Evolutionary conservation across 805 yeast species (phyloP).

Genomic region (Starmerella roubikii): DNA sequence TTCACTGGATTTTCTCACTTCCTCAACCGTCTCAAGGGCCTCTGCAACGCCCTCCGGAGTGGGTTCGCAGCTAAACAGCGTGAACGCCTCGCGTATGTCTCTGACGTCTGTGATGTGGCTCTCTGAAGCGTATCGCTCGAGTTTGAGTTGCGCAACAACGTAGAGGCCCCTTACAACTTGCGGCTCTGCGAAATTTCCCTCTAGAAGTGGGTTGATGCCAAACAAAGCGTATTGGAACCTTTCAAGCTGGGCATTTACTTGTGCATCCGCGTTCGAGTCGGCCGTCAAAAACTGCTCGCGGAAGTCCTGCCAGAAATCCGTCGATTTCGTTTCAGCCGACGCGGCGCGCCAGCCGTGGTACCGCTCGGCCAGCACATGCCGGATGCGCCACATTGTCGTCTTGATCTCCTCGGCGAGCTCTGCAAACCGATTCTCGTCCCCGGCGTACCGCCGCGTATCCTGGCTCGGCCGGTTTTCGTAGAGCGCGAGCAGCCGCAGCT

Average conservation of each 20-base stretch:
- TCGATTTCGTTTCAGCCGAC: constrained; percentile 29
- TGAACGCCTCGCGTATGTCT: constrained; percentile 35
- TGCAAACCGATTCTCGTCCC: constrained; percentile 21
- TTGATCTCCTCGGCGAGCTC: constrained; percentile 34
- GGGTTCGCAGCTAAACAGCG: constrained; percentile 36
- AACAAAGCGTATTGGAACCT: constrained; percentile 72
- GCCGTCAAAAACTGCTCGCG: constrained; percentile 41
- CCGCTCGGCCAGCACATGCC: constrained; percentile 79
- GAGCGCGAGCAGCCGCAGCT: constrained; percentile 43
- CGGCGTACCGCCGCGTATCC: constrained; percentile 11
- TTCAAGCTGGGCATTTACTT: constrained; percentile 52
- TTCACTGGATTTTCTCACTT: constrained; percentile 32
- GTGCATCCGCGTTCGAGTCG: constrained; percentile 41
- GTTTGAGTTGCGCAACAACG: constrained; percentile 55
- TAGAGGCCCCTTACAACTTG: constrained; percentile 54
- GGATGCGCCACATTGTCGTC: constrained; percentile 62
- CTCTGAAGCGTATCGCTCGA: constrained; percentile 34
- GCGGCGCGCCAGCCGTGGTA: constrained; percentile 56
- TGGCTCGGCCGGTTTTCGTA: constrained; percentile 19
- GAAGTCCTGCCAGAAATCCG: constrained; percentile 43
- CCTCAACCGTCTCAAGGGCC: constrained; percentile 31
- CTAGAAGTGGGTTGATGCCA: constrained; percentile 66
- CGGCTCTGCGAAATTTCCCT: constrained; percentile 44
- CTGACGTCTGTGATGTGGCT: constrained; percentile 15
- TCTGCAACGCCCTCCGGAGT: constrained; percentile 30